Conservation (phyloP, 306 rosid species). For the Prunus davidiana region DNA sequence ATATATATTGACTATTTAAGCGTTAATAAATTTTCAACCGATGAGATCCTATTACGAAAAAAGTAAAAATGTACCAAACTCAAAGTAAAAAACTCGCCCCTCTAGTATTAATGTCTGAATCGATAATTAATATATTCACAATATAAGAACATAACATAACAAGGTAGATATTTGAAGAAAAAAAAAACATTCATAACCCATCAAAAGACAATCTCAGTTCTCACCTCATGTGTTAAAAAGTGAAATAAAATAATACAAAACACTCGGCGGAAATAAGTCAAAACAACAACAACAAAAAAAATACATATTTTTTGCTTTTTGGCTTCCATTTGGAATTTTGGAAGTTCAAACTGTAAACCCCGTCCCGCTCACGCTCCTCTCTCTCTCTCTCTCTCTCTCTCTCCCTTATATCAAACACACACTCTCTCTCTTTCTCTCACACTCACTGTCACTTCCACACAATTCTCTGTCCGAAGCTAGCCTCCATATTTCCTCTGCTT, state of each 20-base stretch:
- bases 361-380: conserved; percentile 63
- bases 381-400: background rate
- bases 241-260: background rate
- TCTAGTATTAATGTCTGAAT: background rate
- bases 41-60: fast-evolving
- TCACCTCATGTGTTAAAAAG: background rate
- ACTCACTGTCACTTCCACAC: conserved; percentile 8
- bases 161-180: background rate
- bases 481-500: background rate
- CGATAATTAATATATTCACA: background rate
- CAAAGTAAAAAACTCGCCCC: background rate
- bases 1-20: background rate
- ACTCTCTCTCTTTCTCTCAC: conserved; percentile 17
- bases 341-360: conserved; percentile 57
- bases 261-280: too few relatives aligned
- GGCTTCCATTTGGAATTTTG: conserved; percentile 16
- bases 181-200: background rate
- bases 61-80: background rate
- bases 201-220: background rate
- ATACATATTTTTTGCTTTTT: background rate
- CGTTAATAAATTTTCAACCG: background rate
- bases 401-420: conserved; percentile 32
- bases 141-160: background rate
- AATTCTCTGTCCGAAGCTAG: background rate
- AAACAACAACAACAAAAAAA: too few relatives aligned